Percentiles rank a stretch among this genome's conserved stretches.
phyloP scores from a whole-genome alignment of 2,329 filamentous ascomycete genomes.

The Stemphylium beticola region DNA sequence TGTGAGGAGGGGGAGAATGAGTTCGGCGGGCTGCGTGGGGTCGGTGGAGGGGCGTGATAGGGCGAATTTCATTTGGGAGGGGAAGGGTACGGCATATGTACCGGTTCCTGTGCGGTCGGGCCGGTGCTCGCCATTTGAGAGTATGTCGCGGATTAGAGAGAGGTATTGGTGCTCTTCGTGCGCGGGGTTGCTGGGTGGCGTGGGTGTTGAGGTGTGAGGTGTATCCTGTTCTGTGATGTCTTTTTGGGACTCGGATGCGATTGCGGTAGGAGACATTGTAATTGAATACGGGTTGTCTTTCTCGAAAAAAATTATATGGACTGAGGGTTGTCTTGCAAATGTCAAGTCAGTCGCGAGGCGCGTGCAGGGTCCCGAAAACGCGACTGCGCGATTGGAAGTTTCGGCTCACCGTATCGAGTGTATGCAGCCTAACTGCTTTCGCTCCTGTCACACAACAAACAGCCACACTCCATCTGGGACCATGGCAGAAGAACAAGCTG shows the following conservation, averaged over 20 bases:
- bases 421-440: conserved; percentile 29
- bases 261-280: conserved; percentile 38
- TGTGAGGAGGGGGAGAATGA: conserved; percentile 88
- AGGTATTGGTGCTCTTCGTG: conserved; percentile 97
- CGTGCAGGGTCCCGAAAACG: conserved; percentile 31
- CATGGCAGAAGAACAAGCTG: conserved; percentile 46
- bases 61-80: conserved; percentile 82
- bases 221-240: conserved; percentile 26
- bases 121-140: conserved; percentile 82
- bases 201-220: conserved; percentile 7
- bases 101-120: conserved; percentile 94
- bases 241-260: conserved; percentile 25
- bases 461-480: neutral
- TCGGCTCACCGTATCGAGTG: conserved; percentile 24
- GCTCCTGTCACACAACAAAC: conserved; percentile 31
- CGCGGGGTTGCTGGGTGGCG: conserved; percentile 21
- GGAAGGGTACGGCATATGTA: conserved; percentile 87
- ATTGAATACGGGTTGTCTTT: neutral
- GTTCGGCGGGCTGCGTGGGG: conserved; percentile 53
- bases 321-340: neutral
- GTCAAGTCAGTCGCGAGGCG: conserved; percentile 24
- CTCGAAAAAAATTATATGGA: no score
- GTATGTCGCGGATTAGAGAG: conserved; percentile 82
- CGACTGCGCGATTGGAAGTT: conserved; percentile 38
- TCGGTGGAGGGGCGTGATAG: conserved; percentile 65